A percentile compares a stretch with the other conserved stretches of the same genome.
Conservation (phyloP, 495 filamentous ascomycete genomes). For the Aspergillus nanangensis region DNA sequence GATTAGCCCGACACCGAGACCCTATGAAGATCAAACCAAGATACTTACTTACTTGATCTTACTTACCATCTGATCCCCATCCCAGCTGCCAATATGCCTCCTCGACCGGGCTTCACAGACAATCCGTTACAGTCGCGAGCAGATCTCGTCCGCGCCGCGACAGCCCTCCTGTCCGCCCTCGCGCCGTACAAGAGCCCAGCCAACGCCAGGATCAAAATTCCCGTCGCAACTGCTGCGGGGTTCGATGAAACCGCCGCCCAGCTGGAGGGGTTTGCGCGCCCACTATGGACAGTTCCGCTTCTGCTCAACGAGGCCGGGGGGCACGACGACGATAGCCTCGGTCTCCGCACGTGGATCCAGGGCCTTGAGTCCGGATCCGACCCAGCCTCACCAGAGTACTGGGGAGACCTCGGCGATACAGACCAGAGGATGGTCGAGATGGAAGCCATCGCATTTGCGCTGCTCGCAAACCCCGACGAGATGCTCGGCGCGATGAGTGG, state of each 20-base stretch:
- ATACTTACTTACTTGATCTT: no score
- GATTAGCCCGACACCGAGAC: no score
- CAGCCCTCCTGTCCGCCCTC: conserved; percentile 10
- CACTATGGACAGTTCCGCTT: conserved; percentile 16
- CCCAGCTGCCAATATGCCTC: background rate
- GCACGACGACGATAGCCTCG: background rate
- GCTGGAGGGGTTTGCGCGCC: conserved; percentile 18
- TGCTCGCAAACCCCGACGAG: conserved; percentile 7
- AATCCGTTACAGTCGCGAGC: conserved; percentile 4
- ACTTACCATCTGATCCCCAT: background rate
- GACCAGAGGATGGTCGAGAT: conserved; percentile 26
- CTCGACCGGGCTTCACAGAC: conserved; percentile 5
- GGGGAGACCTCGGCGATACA: conserved; percentile 14
- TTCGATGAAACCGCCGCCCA: conserved; percentile 20
- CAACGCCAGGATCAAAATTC: conserved; percentile 14
- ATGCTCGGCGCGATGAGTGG: conserved; percentile 9
- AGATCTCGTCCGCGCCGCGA: conserved; percentile 12
- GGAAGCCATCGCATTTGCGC: conserved; percentile 17
- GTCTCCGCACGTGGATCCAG: conserved; percentile 16
- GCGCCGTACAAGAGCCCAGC: conserved; percentile 10
- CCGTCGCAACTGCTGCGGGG: conserved; percentile 10
- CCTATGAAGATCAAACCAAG: no score
- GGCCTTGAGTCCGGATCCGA: conserved; percentile 13
- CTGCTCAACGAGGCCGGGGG: conserved; percentile 2
- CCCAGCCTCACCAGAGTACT: conserved; percentile 18